Base-by-base conservation (phyloP, 2,329 filamentous ascomycete species). In the Verticillium alfalfae region DNA sequence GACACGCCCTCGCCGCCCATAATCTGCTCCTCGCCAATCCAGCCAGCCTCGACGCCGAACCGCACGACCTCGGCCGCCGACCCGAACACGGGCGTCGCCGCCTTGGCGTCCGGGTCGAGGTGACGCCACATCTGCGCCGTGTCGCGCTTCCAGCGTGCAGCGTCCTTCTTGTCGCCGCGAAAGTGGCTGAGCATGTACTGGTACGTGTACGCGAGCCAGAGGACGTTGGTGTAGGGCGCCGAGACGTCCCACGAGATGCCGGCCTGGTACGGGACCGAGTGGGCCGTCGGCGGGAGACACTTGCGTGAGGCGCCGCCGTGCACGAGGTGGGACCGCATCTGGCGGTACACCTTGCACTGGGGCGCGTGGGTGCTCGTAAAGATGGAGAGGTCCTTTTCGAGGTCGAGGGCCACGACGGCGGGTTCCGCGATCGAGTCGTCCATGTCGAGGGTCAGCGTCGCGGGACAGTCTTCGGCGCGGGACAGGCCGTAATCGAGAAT, bases 401-500 rank as follows among this genome's bases (percentile, higher is more conserved):
- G 75, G 65, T 88, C 84, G 65, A 82, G 84, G 2, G 82, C 84
- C 7, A 86, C 77, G 0, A 78, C 75, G 15, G 65, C 67, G 2
- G 74, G 71, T 34, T 74, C 72, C 8, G 67, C 69, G 10, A 68
- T 67, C 34, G 76, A 70, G 18, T 76, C 72, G n/a, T 64, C 18
- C 10, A 69, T 67, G 5, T 62, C 57, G 3, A 69, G 60, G 1
- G 69, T 70, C 5, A 77, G 64, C 12, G 31, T 34, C 8, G 57
- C 41, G 12, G 45, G 45, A 18, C n/a, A 22, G 9, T 68, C 67
- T 36, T 80, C 80, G 2, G 85, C 86, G 18, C 86, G 79, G 1
- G 86, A 89, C 15, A 89, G 77, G 0, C 86, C 86, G 64, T 88
- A 89, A 71, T 89, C 86, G 5, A 89, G 75, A 49, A 89, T 84